Percentiles rank a stretch among this genome's conserved stretches.
phyloP scores from a whole-genome alignment of 495 filamentous ascomycete genomes.

The Penicilliopsis zonata region DNA sequence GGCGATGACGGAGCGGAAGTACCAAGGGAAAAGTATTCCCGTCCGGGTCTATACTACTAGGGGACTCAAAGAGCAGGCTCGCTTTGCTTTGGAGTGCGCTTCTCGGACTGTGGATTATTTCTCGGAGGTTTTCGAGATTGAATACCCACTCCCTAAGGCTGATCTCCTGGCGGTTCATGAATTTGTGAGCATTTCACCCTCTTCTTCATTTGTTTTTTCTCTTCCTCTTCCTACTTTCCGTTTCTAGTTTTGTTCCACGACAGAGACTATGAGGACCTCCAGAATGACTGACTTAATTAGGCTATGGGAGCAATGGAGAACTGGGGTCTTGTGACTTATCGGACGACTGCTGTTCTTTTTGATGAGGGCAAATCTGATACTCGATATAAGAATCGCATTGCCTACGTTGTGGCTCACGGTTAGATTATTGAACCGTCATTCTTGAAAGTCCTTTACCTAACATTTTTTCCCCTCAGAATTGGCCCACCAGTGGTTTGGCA shows the following conservation, averaged over 20 bases:
- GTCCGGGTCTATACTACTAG: conserved; percentile 91
- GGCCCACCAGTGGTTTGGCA: conserved; percentile 98
- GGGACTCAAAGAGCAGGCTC: conserved; percentile 78
- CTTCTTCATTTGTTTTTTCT: too few species aligned
- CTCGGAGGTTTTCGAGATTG: conserved; percentile 83
- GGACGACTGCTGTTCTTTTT: conserved; percentile 84
- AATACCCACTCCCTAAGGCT: conserved; percentile 91
- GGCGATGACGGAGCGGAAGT: conserved; percentile 72
- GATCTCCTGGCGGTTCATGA: conserved; percentile 95
- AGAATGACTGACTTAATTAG: conserved; percentile 21
- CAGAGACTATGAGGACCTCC: too few species aligned
- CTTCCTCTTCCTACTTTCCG: too few species aligned
- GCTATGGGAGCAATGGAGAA: conserved; percentile 68
- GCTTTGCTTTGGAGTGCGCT: conserved; percentile 75
- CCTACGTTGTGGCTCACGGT: conserved; percentile 83
- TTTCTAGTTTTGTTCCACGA: too few species aligned
- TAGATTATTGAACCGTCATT: too few species aligned
- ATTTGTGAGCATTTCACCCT: conserved; percentile 48
- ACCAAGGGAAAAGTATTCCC: conserved; percentile 80
- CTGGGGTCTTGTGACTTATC: conserved; percentile 94
- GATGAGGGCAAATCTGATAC: conserved; percentile 85
- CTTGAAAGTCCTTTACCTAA: too few species aligned
- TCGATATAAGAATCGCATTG: conserved; percentile 77
- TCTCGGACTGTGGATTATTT: conserved; percentile 88
- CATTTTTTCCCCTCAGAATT: conserved; percentile 43